Evolutionary conservation across 2,329 filamentous ascomycete species (phyloP), one percentile per base, ranked within the genome.

Genomic region (Hirsutella minnesotensis): DNA sequence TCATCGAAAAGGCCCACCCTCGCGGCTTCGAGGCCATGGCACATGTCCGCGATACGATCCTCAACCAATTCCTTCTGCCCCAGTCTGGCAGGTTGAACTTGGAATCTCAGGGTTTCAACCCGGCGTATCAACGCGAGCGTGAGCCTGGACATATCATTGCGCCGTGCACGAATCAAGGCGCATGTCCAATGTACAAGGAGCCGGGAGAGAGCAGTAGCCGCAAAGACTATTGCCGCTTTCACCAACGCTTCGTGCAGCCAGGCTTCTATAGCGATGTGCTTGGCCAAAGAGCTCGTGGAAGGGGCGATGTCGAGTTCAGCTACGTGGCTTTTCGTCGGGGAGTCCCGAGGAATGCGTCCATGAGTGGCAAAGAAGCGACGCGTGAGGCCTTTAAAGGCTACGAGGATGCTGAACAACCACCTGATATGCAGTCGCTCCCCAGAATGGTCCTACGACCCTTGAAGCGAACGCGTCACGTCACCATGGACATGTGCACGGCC

Each of bases 11-110:
- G 60, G 92, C 88, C 0, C 77, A 94, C 12, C 86, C 88, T 12
- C 79, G 86, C 36, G 92, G 92, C 0, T 98, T 98, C 51, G 92
- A 96, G 59, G 85, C 86, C 13, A 78, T 98, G 34, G 90, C 87
- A 10, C 84, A 83, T 39, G 88, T 89, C 5, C 80, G 92, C 40
- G 75, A 88, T 35, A 78, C 85, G 46, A 67, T 98, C 1, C 69
- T 96, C 1, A 76, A 84, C 47, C 78, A 83, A 37, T 81, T 86
- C 57, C 83, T 95, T 44, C 65, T 79, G 12, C 66, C 53, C 15
- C 67, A 63, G 45, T 55, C 57, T 8, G 70, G 70, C 20, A 56
- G 65, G 45, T 48, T 53, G 1, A 51, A 52, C 7, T 41, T 55
- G 4, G 47, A 44, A 20, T 43, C 62, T 0, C 64, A 72, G 15